Percentiles rank a stretch among this genome's conserved stretches.
Evolutionary conservation across 306 rosid species (phyloP).

Genomic region (Castanopsis chinensis): DNA sequence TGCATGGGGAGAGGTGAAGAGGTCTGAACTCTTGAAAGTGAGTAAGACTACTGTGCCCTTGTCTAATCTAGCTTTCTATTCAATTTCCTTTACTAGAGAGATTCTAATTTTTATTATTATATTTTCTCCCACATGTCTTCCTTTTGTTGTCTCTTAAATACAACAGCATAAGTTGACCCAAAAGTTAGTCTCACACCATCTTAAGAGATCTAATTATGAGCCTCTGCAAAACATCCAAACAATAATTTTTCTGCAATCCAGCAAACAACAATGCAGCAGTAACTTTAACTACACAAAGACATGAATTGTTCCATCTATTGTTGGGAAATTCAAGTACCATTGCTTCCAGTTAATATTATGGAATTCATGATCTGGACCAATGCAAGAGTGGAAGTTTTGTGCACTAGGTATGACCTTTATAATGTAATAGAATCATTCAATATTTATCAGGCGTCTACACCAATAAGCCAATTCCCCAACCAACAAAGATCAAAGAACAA

Average conservation of each 20-base stretch:
- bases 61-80: too few species aligned
- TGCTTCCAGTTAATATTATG: background rate
- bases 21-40: too few species aligned
- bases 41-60: too few species aligned
- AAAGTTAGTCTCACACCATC: background rate
- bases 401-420: too few species aligned
- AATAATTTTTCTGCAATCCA: background rate
- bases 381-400: too few species aligned
- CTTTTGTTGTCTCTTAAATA: too few species aligned
- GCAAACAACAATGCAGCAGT: background rate
- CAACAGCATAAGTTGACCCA: too few species aligned
- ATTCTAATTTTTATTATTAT: too few species aligned
- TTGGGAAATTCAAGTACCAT: background rate
- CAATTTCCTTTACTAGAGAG: too few species aligned
- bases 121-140: too few species aligned
- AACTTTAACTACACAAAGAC: background rate
- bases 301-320: background rate
- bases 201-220: background rate
- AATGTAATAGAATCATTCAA: background rate
- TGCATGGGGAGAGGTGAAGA: too few species aligned
- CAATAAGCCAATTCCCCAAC: background rate
- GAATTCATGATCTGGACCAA: background rate
- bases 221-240: background rate
- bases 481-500: background rate
- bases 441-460: background rate